These are phyloP conservation scores for Eucalyptus viminalis DNA, from an alignment of 345 rosid species.

Conservation along the genomic window DNA sequence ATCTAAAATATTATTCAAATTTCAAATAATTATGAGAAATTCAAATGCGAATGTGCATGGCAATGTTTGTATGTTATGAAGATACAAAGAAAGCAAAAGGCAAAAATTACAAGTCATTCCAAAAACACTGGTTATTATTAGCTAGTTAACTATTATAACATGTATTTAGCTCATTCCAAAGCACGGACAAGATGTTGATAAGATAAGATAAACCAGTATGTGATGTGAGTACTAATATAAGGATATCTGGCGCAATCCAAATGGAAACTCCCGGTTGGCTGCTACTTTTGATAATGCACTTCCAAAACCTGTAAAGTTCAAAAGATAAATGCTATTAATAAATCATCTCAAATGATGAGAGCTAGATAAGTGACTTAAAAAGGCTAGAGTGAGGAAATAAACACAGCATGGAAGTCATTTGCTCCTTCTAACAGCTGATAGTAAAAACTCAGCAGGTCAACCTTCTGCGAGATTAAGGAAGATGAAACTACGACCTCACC, in stretches of 20 bases:
- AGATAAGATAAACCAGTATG: not conserved
- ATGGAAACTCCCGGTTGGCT: conserved; percentile 52
- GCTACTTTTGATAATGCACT: conserved; percentile 66
- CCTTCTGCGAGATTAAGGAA: not conserved
- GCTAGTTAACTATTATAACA: not conserved
- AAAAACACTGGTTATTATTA: not conserved
- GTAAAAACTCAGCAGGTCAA: not conserved
- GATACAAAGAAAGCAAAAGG: not conserved
- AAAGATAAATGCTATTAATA: not conserved
- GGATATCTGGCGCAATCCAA: conserved; percentile 94
- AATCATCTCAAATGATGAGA: not conserved
- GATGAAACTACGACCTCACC: not conserved
- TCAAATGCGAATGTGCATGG: not conserved
- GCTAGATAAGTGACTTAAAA: not conserved
- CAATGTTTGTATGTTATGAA: not conserved
- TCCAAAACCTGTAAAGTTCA: conserved; percentile 56
- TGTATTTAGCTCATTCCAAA: not conserved
- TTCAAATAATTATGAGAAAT: not conserved
- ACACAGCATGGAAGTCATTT: not conserved
- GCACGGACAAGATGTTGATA: not conserved
- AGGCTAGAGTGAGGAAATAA: not conserved
- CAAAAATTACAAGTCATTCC: not conserved
- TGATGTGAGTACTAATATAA: not conserved
- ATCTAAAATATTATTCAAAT: not conserved
- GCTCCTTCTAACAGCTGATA: not conserved